Base-by-base conservation (phyloP, 2,329 filamentous ascomycete genomes). In the Lasiodiplodia hormozganensis region DNA sequence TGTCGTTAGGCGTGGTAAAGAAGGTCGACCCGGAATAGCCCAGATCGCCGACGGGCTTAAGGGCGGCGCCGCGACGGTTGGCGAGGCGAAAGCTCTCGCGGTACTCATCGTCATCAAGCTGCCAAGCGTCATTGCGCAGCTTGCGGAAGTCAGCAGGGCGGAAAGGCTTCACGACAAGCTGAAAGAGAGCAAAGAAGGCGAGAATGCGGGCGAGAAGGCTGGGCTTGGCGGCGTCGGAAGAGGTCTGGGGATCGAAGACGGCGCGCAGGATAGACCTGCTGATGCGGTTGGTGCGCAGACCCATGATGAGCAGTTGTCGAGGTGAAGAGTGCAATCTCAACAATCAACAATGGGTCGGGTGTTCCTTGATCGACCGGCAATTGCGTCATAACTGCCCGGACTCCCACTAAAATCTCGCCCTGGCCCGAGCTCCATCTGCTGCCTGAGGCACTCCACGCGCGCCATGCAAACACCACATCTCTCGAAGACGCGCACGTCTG, bases 21-120 rank as follows among this genome's bases (percentile, higher is more conserved):
- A 93, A 93, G 0, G 90, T 92, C 80, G 90, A 92, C 60, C 91
- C 91, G 34, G 89, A 92, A 75, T 91, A 92, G 2, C 91, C 91
- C 78, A 93, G 83, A 74, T 92, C 89, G 1, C 89, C 90, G 70
- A 90, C 85, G 0, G 88, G 77, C 2, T 85, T 78, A 38, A 92
- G 79, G 67, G 76, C 77, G 53, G 75, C 78, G 70, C 79, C 79
- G 67, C 76, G 79, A 72, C 75, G 75, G 40, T 76, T 77, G 16
- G 80, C 77, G 38, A 75, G 78, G 5, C 80, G 79, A 72, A 90
- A 89, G 70, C 84, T 87, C 34, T 82, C 81, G 14, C 77, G 79
- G 70, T 89, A 90, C 25, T 85, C 84, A 12, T 84, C 80, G 69
- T 88, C 85, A 28, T 84, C 77, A 40, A 89, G 83, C 4, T 80